phyloP scores from a whole-genome alignment of 192 early-diverging fungal species.

The Allomyces macrogynus region DNA sequence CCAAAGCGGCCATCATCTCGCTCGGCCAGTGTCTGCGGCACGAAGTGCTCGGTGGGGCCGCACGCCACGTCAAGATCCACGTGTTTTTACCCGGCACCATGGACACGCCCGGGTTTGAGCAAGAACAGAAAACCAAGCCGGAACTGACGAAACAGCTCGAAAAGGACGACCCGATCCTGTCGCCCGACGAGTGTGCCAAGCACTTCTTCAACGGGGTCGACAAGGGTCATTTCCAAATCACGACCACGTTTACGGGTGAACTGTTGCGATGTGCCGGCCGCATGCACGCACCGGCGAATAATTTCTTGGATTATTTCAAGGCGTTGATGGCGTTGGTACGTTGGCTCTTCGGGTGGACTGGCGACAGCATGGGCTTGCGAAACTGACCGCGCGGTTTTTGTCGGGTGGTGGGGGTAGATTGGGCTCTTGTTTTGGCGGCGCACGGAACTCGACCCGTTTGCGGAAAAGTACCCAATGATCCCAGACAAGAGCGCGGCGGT shows the following conservation, averaged over 20 bases:
- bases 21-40: slow-evolving; percentile 16
- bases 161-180: slow-evolving; percentile 10
- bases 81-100: slow-evolving; percentile 23
- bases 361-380: neutral
- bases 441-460: neutral
- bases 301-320: neutral
- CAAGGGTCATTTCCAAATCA: neutral
- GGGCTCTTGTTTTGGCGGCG: neutral
- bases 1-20: slow-evolving; percentile 22
- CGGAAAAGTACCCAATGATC: neutral
- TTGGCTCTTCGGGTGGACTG: neutral
- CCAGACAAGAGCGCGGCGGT: neutral
- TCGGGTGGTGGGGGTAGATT: neutral
- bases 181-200: slow-evolving; percentile 15
- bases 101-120: slow-evolving; percentile 20
- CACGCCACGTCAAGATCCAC: slow-evolving; percentile 17
- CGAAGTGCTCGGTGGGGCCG: slow-evolving; percentile 10
- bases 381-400: no score
- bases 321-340: neutral
- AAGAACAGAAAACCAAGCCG: slow-evolving; percentile 25
- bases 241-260: neutral
- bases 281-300: neutral
- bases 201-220: slow-evolving; percentile 12
- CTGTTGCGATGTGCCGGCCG: neutral
- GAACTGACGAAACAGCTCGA: slow-evolving; percentile 19